A percentile compares a stretch with the other conserved stretches of the same genome.
These are phyloP conservation scores for Recurvomyces mirabilis DNA, from an alignment of 495 filamentous ascomycete genomes.

Conservation along the genomic window DNA sequence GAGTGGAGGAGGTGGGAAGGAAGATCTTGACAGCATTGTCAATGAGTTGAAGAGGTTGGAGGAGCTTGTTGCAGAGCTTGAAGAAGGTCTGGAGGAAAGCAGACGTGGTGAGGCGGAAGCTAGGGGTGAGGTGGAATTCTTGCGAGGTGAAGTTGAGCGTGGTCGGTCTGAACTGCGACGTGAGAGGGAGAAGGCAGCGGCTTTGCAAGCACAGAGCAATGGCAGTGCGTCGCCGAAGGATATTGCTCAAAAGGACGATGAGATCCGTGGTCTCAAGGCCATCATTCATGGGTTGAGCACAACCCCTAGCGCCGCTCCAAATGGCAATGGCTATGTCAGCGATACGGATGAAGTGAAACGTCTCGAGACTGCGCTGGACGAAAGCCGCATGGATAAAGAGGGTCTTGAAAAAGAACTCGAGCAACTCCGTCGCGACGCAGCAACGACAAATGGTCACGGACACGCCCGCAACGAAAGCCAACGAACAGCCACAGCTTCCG, in stretches of 20 bases:
- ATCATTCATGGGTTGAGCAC: slow-evolving; percentile 89
- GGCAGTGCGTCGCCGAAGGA: slow-evolving; percentile 46
- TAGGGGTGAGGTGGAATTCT: slow-evolving; percentile 87
- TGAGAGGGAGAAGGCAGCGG: slow-evolving; percentile 79
- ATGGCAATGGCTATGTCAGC: slow-evolving; percentile 25
- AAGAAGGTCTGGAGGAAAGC: slow-evolving; percentile 94
- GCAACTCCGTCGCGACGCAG: slow-evolving; percentile 26
- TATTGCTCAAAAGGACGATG: slow-evolving; percentile 88
- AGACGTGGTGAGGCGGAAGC: slow-evolving; percentile 95
- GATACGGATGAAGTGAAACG: slow-evolving; percentile 43
- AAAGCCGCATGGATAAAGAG: slow-evolving; percentile 62
- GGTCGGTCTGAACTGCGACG: slow-evolving; percentile 80
- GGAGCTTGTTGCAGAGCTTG: slow-evolving; percentile 88
- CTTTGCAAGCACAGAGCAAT: slow-evolving; percentile 44
- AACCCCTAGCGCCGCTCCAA: slow-evolving; percentile 3
- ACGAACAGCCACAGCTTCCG: slow-evolving; percentile 26
- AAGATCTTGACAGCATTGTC: slow-evolving; percentile 81
- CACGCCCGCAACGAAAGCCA: slow-evolving; percentile 52
- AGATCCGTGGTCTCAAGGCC: slow-evolving; percentile 91
- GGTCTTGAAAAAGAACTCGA: slow-evolving; percentile 89
- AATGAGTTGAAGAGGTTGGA: slow-evolving; percentile 87
- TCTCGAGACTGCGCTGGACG: slow-evolving; percentile 45
- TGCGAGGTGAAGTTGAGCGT: slow-evolving; percentile 89
- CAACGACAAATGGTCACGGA: slow-evolving; percentile 26
- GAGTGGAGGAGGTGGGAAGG: slow-evolving; percentile 11